Evolutionary conservation across 305 asterid species (phyloP), one percentile per base, ranked within the genome.

Genomic region (Striga hermonthica): DNA sequence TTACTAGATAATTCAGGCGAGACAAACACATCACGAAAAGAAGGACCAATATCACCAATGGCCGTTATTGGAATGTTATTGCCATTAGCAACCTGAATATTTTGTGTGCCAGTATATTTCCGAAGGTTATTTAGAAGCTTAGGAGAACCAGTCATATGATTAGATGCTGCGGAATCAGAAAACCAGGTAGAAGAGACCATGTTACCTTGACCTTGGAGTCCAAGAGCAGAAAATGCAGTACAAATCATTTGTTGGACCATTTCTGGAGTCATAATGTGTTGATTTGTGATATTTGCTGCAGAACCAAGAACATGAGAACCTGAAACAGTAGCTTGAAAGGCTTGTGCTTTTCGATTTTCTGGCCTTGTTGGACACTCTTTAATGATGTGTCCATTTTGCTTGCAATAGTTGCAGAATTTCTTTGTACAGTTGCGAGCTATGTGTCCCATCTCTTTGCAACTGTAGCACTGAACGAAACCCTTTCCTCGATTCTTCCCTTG

Each of bases 351-450:
- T 16, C 1, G 4, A 16, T 53, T 53, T 15, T 53, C 28, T 7
- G 49, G 64, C 12, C 64, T 7, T 15, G 28, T 15, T 10, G 11
- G 64, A 59, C 64, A 37, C 13, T 37, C 9, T 11, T 59, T 59
- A 9, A 59, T 31, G 3, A 22, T 8, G 35, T 57, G 62, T 1
- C 62, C 62, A 7, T 36, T 15, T 9, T 11, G 4, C n/a, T 57
- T 57, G n/a, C 52, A 57, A 35, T 60, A 60, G 5, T 7, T 60
- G 9, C 65, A 60, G 3, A n/a, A 43, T 43, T 40, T 62, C 66
- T 62, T 40, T 0, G n/a, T 11, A 16, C 49, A 60, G 28, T 60
- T 12, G 11, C 45, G 16, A 12, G 31, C 50, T 12, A 60, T 60
- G 41, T 60, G 65, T n/a, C 65, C 52, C 1, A 15, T 5, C 49